Percentiles rank a stretch among this genome's conserved stretches.
These are phyloP conservation scores for Linnemannia zychae DNA, from an alignment of 192 early-diverging fungal species.

Conservation along the genomic window DNA sequence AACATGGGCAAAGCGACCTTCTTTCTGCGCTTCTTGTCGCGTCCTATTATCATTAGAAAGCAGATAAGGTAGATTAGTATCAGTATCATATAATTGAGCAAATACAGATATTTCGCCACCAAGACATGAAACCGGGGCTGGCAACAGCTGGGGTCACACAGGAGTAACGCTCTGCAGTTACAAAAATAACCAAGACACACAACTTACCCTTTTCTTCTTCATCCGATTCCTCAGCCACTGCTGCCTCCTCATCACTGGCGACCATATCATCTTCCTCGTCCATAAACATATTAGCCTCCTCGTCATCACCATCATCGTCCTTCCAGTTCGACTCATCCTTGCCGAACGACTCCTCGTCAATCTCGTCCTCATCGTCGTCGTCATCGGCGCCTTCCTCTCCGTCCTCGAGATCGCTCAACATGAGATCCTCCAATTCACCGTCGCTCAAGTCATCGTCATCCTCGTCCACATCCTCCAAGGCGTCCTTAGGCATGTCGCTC, in stretches of 20 bases:
- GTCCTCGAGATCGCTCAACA: slow-evolving; percentile 59
- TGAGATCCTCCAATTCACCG: slow-evolving; percentile 61
- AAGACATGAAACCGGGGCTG: background rate
- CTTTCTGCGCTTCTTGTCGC: slow-evolving; percentile 67
- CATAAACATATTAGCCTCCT: slow-evolving; percentile 70
- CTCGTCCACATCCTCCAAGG: slow-evolving; percentile 67
- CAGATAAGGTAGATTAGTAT: background rate
- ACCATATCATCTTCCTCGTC: slow-evolving; percentile 72
- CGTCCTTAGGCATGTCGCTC: slow-evolving; percentile 72
- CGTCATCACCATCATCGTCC: slow-evolving; percentile 58
- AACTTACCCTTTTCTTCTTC: slow-evolving; percentile 63
- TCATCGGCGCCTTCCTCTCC: slow-evolving; percentile 62
- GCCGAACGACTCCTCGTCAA: slow-evolving; percentile 64
- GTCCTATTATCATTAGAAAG: slow-evolving; percentile 14
- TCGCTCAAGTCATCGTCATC: slow-evolving; percentile 62
- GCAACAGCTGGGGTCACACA: background rate
- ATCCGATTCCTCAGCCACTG: slow-evolving; percentile 60
- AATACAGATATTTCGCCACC: background rate
- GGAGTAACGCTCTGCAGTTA: background rate
- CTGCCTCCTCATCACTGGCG: slow-evolving; percentile 65
- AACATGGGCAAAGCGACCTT: slow-evolving; percentile 73
- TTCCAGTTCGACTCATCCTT: slow-evolving; percentile 68
- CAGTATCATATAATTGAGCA: background rate
- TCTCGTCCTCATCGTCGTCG: slow-evolving; percentile 61
- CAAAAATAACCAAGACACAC: background rate